These are phyloP conservation scores for Xylaria sp. DNA, from an alignment of 2,329 filamentous ascomycete genomes.

Conservation along the genomic window DNA sequence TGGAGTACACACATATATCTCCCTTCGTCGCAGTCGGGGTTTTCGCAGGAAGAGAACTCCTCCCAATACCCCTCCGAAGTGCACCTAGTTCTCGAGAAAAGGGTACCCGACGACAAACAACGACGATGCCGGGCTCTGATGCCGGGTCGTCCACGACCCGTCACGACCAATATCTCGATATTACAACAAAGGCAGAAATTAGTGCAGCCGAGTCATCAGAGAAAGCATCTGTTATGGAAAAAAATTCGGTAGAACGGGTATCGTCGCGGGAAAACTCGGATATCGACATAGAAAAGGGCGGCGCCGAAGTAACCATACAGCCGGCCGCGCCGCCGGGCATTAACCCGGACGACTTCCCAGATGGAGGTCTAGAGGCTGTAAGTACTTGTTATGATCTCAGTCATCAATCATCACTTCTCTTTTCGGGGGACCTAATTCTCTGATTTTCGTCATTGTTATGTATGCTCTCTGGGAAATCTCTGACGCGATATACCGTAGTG, in stretches of 20 bases:
- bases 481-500: conserved; percentile 24
- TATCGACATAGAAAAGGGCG: conserved; percentile 42
- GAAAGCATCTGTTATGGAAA: conserved; percentile 29
- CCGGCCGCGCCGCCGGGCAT: conserved; percentile 40
- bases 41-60: neutral
- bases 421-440: neutral
- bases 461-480: neutral
- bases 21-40: too few species aligned
- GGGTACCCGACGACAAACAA: neutral
- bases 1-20: neutral
- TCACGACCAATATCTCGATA: conserved; percentile 24
- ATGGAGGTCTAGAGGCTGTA: conserved; percentile 59
- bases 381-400: conserved; percentile 3
- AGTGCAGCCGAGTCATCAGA: conserved; percentile 21
- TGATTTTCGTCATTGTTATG: neutral
- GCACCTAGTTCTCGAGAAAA: neutral
- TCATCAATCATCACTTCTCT: neutral
- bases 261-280: conserved; percentile 33
- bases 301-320: conserved; percentile 9
- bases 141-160: conserved; percentile 33
- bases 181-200: conserved; percentile 26
- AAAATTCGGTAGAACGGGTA: conserved; percentile 39
- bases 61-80: neutral
- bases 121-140: conserved; percentile 31
- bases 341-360: conserved; percentile 61